phyloP scores from a whole-genome alignment of 2,329 filamentous ascomycete genomes.

The Hypoxylon rubiginosum region DNA sequence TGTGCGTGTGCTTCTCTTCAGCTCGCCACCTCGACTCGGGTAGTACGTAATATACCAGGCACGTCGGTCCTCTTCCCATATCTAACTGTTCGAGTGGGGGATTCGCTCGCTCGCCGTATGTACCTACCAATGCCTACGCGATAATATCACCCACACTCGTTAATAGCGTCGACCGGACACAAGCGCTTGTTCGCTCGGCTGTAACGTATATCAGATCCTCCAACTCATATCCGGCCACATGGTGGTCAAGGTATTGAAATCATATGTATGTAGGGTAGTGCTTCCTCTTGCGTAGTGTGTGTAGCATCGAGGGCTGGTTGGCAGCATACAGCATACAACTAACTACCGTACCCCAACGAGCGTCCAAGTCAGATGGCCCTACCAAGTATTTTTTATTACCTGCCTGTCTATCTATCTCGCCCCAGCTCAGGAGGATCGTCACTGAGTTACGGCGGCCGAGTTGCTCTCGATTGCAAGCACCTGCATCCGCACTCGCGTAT shows the following conservation, averaged over 20 bases:
- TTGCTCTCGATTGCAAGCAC: not conserved
- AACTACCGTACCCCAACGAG: constrained; percentile 11
- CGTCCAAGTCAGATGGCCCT: constrained; percentile 14
- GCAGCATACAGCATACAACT: not conserved
- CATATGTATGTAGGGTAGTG: constrained; percentile 18
- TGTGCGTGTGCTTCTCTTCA: constrained; percentile 9
- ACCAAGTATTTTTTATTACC: constrained; percentile 11
- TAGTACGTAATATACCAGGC: constrained; percentile 4
- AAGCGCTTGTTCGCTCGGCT: constrained; percentile 6
- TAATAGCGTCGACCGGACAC: constrained; percentile 12
- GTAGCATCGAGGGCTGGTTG: constrained; percentile 26
- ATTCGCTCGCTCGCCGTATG: constrained; percentile 1
- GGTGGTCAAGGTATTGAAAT: constrained; percentile 31
- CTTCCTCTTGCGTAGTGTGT: constrained; percentile 16
- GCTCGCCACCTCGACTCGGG: constrained; percentile 5
- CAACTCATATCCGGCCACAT: constrained; percentile 31
- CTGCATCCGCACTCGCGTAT: constrained; percentile 3
- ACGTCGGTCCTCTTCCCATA: not conserved
- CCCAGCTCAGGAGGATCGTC: constrained; percentile 28
- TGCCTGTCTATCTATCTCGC: not conserved
- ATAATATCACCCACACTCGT: constrained; percentile 5
- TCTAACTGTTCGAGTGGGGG: not conserved
- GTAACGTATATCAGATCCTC: constrained; percentile 28
- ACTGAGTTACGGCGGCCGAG: constrained; percentile 16
- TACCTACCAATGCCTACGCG: constrained; percentile 2